Conservation (phyloP, 164 flowering plant species). For the Berberis thunbergii region DNA sequence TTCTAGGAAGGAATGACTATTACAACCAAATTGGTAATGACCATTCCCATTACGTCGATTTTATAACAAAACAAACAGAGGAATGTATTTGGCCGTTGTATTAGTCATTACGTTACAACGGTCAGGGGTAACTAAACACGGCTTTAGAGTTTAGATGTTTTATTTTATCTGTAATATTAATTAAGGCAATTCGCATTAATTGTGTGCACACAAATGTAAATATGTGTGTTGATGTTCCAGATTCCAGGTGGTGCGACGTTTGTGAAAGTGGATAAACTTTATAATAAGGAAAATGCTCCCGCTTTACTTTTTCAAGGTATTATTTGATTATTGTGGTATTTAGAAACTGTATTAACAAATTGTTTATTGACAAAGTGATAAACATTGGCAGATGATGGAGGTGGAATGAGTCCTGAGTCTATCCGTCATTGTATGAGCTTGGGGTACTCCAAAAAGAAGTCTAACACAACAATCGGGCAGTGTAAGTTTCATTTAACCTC, state of each 20-base stretch:
- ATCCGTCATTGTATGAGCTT: slow-evolving; percentile 89
- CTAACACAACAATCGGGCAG: slow-evolving; percentile 82
- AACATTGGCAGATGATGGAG: slow-evolving; percentile 69
- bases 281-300: slow-evolving; percentile 61
- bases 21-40: too few relatives aligned
- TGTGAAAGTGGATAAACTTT: slow-evolving; percentile 73
- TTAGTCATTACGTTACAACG: too few relatives aligned
- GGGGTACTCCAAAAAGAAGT: slow-evolving; percentile 87
- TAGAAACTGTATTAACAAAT: too few relatives aligned
- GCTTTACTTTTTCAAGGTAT: slow-evolving; percentile 78
- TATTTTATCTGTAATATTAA: not conserved
- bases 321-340: not conserved
- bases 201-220: not conserved
- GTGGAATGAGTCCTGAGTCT: slow-evolving; percentile 87
- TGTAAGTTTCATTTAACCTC: slow-evolving; percentile 31
- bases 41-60: too few relatives aligned
- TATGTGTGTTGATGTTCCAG: slow-evolving; percentile 22
- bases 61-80: too few relatives aligned
- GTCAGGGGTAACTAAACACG: too few relatives aligned
- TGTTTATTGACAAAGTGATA: not conserved
- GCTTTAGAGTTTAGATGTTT: not conserved
- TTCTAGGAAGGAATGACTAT: too few relatives aligned
- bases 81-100: too few relatives aligned
- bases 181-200: not conserved
- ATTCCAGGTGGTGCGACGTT: slow-evolving; percentile 78